Evolutionary conservation across 176 grass and related monocot genomes (phyloP), one percentile per base, ranked within the genome.

Genomic region (Oryza nivara): DNA sequence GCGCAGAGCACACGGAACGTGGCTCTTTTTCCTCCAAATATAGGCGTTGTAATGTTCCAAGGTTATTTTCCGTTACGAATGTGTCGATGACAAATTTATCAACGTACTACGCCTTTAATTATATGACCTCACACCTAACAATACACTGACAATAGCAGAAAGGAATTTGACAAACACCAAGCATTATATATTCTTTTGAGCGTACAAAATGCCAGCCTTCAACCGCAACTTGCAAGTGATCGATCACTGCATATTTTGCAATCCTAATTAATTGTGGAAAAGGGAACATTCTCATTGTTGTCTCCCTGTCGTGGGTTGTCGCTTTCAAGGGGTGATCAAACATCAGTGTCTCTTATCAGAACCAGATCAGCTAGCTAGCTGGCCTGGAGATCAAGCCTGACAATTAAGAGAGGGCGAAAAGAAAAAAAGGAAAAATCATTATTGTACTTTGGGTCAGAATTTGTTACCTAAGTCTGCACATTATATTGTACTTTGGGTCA

Each of bases 231-330:
- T 76, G 74, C 78, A 68, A 36, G n/a, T 5, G 25, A 45, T 68
- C 22, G 46, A 19, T 70, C 47, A 52, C 58, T 63, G 19, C 19
- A 63, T 63, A 63, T 63, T 23, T 63, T 23, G 8, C n/a, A 4
- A n/a, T 11, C 58, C 58, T 23, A 63, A 63, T 23, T 63, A 63
- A 75, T 84, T 3, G 73, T 30, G 34, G 10, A 76, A 58, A 56
- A 41, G 44, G 82, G 47, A 70, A 78, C 41, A 78, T 76, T 77
- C 52, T 32, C 22, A 73, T 45, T 32, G 68, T 6, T 36, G 67
- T 72, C 68, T 56, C 80, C 2, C 68, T 40, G 5, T 76, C 72
- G 72, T 67, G 67, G 44, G 32, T 2, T 65, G 86, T 78, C 75
- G 16, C 58, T 65, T 66, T 79, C 67, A 22, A 3, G 1, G 52